phyloP scores from a whole-genome alignment of 148 eudicot species.

The Nepenthes gracilis region DNA sequence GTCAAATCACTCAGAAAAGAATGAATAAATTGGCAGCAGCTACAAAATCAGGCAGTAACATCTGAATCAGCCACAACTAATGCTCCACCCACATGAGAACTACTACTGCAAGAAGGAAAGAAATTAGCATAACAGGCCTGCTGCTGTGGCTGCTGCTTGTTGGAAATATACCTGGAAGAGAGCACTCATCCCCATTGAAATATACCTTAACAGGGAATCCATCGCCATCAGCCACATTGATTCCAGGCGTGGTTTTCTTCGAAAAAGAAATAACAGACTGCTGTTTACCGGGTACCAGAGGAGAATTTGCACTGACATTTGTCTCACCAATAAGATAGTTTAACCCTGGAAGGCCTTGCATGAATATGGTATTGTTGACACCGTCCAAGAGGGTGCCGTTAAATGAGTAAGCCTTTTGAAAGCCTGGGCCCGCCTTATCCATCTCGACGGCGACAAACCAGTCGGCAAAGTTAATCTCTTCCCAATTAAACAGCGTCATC shows the following conservation, averaged over 20 bases:
- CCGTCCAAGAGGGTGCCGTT: slow-evolving; percentile 34
- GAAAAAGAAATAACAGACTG: slow-evolving; percentile 66
- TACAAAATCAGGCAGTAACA: too few relatives aligned
- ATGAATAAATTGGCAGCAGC: too few relatives aligned
- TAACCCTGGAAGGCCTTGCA: slow-evolving; percentile 52
- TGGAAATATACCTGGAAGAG: slow-evolving; percentile 49
- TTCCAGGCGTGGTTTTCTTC: slow-evolving; percentile 32
- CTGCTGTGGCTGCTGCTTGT: slow-evolving; percentile 18
- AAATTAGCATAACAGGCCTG: slow-evolving; percentile 13
- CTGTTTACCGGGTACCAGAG: slow-evolving; percentile 68
- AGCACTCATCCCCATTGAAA: slow-evolving; percentile 75
- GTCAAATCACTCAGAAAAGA: too few relatives aligned
- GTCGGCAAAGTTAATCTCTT: slow-evolving; percentile 33
- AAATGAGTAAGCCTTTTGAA: slow-evolving; percentile 68
- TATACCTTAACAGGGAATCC: slow-evolving; percentile 62
- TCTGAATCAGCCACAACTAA: background rate
- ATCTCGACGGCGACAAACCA: slow-evolving; percentile 60
- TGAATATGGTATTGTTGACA: slow-evolving; percentile 42
- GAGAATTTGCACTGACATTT: slow-evolving; percentile 34
- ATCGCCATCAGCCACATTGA: slow-evolving; percentile 34
- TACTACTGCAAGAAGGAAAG: slow-evolving; percentile 19
- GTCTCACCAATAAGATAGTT: slow-evolving; percentile 63
- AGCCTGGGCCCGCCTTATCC: slow-evolving; percentile 50
- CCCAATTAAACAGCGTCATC: slow-evolving; percentile 67
- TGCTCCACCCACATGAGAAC: slow-evolving; percentile 26